These are phyloP conservation scores for Pichia gijzeniarum DNA, from an alignment of 805 yeast genomes.

Conservation along the genomic window DNA sequence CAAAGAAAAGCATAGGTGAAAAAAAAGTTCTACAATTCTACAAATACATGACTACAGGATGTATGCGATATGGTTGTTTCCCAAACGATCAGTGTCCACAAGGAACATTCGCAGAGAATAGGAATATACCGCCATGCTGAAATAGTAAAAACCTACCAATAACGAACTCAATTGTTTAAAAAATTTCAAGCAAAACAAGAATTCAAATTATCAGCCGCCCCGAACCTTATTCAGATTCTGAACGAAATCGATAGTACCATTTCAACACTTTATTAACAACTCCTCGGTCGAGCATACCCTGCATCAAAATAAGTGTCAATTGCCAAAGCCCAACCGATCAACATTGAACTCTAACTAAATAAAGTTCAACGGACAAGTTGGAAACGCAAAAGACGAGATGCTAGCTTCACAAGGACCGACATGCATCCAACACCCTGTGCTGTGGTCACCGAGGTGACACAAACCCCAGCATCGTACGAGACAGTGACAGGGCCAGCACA, in stretches of 20 bases:
- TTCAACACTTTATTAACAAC: slow-evolving; percentile 57
- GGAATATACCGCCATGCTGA: slow-evolving; percentile 94
- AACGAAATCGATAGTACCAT: slow-evolving; percentile 7
- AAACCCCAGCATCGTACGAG: slow-evolving; percentile 10
- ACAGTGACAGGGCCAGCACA: slow-evolving; percentile 19
- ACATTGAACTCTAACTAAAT: slow-evolving; percentile 14
- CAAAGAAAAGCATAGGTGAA: not conserved
- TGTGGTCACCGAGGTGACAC: slow-evolving; percentile 19
- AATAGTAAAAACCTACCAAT: slow-evolving; percentile 34
- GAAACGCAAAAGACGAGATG: slow-evolving; percentile 9
- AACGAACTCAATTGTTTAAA: slow-evolving; percentile 54
- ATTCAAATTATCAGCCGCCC: slow-evolving; percentile 15
- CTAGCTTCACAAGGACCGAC: slow-evolving; percentile 36
- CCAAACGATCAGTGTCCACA: slow-evolving; percentile 91
- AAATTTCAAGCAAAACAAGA: slow-evolving; percentile 8
- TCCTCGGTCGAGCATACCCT: slow-evolving; percentile 98
- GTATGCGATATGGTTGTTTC: slow-evolving; percentile 99
- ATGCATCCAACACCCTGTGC: slow-evolving; percentile 23
- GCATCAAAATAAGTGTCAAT: slow-evolving; percentile 41
- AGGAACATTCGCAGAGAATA: slow-evolving; percentile 91
- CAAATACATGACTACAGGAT: slow-evolving; percentile 30
- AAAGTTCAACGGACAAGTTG: slow-evolving; percentile 13
- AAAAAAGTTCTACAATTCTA: not conserved
- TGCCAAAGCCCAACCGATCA: slow-evolving; percentile 23
- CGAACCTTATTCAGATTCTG: not conserved